These are phyloP conservation scores for Darksidea phi DNA, from an alignment of 495 filamentous ascomycete genomes.

Conservation along the genomic window DNA sequence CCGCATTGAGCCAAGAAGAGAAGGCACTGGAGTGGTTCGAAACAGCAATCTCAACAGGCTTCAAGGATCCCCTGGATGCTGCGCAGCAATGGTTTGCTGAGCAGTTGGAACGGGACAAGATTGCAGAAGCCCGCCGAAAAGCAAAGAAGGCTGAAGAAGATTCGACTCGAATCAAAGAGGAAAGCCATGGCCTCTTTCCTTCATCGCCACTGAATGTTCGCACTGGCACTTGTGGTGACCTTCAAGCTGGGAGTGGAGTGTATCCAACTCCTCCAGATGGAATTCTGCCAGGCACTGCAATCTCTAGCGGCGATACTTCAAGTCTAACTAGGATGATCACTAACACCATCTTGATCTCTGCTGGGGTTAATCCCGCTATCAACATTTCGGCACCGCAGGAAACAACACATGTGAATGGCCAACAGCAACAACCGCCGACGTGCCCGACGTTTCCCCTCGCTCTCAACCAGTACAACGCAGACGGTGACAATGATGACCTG, in stretches of 20 bases:
- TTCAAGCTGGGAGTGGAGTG: conserved; percentile 49
- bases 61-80: conserved; percentile 60
- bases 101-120: conserved; percentile 50
- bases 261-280: conserved; percentile 90
- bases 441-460: conserved; percentile 16
- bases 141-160: conserved; percentile 52
- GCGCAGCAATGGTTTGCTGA: conserved; percentile 67
- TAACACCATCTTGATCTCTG: conserved; percentile 14
- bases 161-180: conserved; percentile 16
- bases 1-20: neutral
- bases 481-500: conserved; percentile 54
- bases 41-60: conserved; percentile 22
- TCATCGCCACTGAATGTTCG: conserved; percentile 36
- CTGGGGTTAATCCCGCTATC: conserved; percentile 15
- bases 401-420: neutral
- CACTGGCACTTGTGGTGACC: conserved; percentile 32
- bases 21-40: conserved; percentile 34
- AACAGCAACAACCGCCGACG: conserved; percentile 10
- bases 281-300: conserved; percentile 42
- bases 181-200: conserved; percentile 20
- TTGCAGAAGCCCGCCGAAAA: conserved; percentile 50
- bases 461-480: conserved; percentile 22
- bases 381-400: conserved; percentile 26
- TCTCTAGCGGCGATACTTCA: conserved; percentile 19
- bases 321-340: conserved; percentile 9